Conservation (phyloP, 2,329 filamentous ascomycete genomes). For the Leptodontidium sp. region DNA sequence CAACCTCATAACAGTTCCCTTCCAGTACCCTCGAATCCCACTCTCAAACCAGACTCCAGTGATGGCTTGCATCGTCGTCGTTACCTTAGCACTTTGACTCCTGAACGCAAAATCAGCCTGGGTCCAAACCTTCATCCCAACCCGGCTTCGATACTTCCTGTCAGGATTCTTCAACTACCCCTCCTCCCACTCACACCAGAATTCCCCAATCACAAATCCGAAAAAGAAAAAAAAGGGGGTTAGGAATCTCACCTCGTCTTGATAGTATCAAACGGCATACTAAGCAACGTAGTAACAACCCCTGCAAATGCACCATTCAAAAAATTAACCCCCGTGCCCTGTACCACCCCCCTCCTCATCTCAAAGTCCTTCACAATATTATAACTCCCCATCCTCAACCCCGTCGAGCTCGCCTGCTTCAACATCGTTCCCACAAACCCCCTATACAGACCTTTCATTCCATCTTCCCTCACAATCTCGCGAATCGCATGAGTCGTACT, state of each 20-base stretch:
- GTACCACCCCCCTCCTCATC: slow-evolving; percentile 46
- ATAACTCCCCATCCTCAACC: slow-evolving; percentile 58
- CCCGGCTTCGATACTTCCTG: background rate
- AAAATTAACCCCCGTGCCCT: slow-evolving; percentile 63
- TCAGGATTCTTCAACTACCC: background rate
- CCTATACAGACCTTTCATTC: slow-evolving; percentile 53
- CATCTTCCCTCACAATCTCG: slow-evolving; percentile 50
- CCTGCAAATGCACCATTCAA: slow-evolving; percentile 68
- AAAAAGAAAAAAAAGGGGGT: background rate
- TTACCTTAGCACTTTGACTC: slow-evolving; percentile 65
- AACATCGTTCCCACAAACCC: slow-evolving; percentile 55
- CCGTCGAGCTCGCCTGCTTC: slow-evolving; percentile 58
- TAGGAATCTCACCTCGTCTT: slow-evolving; percentile 58
- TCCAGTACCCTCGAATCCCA: slow-evolving; percentile 70
- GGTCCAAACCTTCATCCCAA: background rate
- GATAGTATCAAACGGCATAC: slow-evolving; percentile 69
- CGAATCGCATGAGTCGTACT: slow-evolving; percentile 47
- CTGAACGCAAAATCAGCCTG: background rate
- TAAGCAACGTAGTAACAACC: slow-evolving; percentile 64
- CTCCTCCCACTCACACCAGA: background rate
- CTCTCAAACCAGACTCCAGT: slow-evolving; percentile 62
- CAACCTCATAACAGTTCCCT: slow-evolving; percentile 72
- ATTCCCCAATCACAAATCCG: background rate
- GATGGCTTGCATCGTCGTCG: slow-evolving; percentile 64
- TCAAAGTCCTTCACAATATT: slow-evolving; percentile 57